Base-by-base conservation (phyloP, 306 rosid genomes). In the Phaseolus lunatus region DNA sequence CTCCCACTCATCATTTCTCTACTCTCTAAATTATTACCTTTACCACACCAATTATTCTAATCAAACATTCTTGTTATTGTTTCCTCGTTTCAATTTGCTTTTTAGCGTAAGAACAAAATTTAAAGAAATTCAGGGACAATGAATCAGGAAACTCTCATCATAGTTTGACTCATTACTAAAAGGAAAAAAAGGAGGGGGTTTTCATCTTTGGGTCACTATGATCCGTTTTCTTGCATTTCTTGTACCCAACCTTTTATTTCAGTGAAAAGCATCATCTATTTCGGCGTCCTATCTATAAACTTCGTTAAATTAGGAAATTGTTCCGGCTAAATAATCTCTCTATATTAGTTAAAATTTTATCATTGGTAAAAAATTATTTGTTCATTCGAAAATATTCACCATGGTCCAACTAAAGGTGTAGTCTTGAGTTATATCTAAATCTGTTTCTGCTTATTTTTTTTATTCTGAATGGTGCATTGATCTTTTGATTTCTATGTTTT, bases 1-100 rank as follows among this genome's bases (percentile, higher is more conserved):
- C 54, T 22, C 20, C 72, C 39, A 67, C 39, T 67, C 72, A 43
- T 43, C 54, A 67, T 67, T 67, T 23, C 6, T 67, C 23, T 43
- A 14, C 54, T 5, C 56, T 44, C 54, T 3, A 43, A 67, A 67
- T 67, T 44, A 44, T 67, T 67, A 67, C 11, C 71, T 41, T 20
- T 66, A 20, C 31, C 35, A 67, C 35, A 41, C 2, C 56, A 44
- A 67, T 67, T 67, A 44, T 67, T 67, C 56, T 44, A 43, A 67
- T 44, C 19, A 67, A 67, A 14, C 20, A 67, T 67, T 67, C 37
- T 44, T 13, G 14, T 44, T 67, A 43, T 67, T 23, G 72, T 14
- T 66, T 41, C 35, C 53, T 41, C 2, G 53, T 22, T 23, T 67
- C 72, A 44, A 22, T 14, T 39, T 43, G 3, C 54, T 67, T 44